phyloP scores from a whole-genome alignment of 2,329 filamentous ascomycete species.

The Fusarium pseudocircinatum region DNA sequence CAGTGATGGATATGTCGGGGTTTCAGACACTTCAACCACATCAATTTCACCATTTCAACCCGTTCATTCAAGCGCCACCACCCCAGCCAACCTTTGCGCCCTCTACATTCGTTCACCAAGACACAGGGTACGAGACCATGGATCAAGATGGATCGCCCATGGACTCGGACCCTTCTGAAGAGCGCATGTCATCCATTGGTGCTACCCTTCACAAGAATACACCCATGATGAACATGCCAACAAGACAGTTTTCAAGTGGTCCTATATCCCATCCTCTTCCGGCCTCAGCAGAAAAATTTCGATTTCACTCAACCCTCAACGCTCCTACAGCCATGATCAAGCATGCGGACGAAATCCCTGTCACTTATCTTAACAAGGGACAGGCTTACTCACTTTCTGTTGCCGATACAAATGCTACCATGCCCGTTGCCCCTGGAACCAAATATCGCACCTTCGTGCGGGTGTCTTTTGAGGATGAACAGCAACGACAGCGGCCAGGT shows the following conservation, averaged over 20 bases:
- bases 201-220: slow-evolving; percentile 70
- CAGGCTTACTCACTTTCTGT: slow-evolving; percentile 92
- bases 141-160: slow-evolving; percentile 78
- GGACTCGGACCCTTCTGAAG: slow-evolving; percentile 62
- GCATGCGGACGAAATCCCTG: slow-evolving; percentile 86
- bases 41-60: slow-evolving; percentile 73
- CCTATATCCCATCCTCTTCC: slow-evolving; percentile 59
- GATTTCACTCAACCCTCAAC: slow-evolving; percentile 89
- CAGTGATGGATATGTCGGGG: slow-evolving; percentile 70
- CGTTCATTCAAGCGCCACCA: slow-evolving; percentile 72
- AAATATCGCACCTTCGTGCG: slow-evolving; percentile 91
- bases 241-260: slow-evolving; percentile 58
- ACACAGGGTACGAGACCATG: slow-evolving; percentile 82
- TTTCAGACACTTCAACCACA: slow-evolving; percentile 73
- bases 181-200: slow-evolving; percentile 66
- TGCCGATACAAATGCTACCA: slow-evolving; percentile 75
- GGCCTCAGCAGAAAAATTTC: slow-evolving; percentile 75
- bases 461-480: slow-evolving; percentile 97
- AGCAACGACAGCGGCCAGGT: slow-evolving; percentile 84
- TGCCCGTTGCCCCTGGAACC: slow-evolving; percentile 67
- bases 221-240: slow-evolving; percentile 67
- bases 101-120: slow-evolving; percentile 81
- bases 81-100: slow-evolving; percentile 74
- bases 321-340: slow-evolving; percentile 97
- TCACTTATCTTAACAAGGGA: slow-evolving; percentile 98